Evolutionary conservation across 768 basidiomycete genomes (phyloP).

Genomic region (Leccinum uliginosum): DNA sequence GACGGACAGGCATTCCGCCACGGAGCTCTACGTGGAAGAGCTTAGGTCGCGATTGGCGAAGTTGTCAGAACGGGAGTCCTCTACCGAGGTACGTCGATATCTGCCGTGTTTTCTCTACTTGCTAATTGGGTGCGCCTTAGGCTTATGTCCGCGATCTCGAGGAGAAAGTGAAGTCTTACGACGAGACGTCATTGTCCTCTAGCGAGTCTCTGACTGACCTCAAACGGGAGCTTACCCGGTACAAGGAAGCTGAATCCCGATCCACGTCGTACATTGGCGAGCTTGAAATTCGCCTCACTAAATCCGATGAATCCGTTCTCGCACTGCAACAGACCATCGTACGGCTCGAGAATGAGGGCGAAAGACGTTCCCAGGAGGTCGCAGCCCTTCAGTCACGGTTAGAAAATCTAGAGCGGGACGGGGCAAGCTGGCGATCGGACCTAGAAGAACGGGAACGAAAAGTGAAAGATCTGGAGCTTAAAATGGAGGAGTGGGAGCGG

Average conservation of each 20-base stretch:
- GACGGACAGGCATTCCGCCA: slow-evolving; percentile 66
- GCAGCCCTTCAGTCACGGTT: slow-evolving; percentile 67
- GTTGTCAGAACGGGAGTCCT: slow-evolving; percentile 81
- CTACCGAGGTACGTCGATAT: slow-evolving; percentile 69
- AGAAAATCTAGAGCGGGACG: slow-evolving; percentile 64
- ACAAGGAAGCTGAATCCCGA: slow-evolving; percentile 70
- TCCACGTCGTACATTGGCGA: slow-evolving; percentile 80
- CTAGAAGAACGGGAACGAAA: slow-evolving; percentile 78
- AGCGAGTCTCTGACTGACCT: slow-evolving; percentile 80
- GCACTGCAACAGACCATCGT: slow-evolving; percentile 68
- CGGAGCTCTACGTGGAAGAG: slow-evolving; percentile 86
- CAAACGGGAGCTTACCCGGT: slow-evolving; percentile 73
- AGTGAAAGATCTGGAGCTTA: slow-evolving; percentile 71
- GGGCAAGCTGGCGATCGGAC: slow-evolving; percentile 78
- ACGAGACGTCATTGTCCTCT: slow-evolving; percentile 73
- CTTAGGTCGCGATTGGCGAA: slow-evolving; percentile 76
- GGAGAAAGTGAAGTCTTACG: slow-evolving; percentile 80
- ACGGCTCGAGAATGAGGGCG: slow-evolving; percentile 70
- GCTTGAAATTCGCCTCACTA: slow-evolving; percentile 75
- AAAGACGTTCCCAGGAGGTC: slow-evolving; percentile 69
- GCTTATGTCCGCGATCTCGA: slow-evolving; percentile 93
- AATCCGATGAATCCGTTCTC: slow-evolving; percentile 74
- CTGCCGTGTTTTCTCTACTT: neutral
- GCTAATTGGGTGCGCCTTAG: slow-evolving; percentile 36
- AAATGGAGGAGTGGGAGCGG: slow-evolving; percentile 74